Evolutionary conservation across 2,329 filamentous ascomycete genomes (phyloP).

Genomic region (Penicillium frequentans): DNA sequence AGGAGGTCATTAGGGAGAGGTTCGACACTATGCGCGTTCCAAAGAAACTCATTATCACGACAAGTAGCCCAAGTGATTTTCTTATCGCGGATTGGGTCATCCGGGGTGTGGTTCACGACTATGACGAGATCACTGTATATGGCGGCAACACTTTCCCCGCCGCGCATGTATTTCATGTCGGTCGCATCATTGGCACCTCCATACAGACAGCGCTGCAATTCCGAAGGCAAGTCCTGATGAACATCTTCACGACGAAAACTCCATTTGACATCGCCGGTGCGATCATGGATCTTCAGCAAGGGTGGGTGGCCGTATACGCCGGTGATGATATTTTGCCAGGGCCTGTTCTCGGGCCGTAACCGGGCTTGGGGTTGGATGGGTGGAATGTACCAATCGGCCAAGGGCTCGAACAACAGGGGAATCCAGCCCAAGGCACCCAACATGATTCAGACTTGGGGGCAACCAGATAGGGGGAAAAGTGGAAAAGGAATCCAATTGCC

Average conservation of each 20-base stretch:
- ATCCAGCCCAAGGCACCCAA: conserved; percentile 18
- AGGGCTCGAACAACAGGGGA: conserved; percentile 15
- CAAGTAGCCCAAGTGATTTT: conserved; percentile 25
- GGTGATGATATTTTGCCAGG: conserved; percentile 22
- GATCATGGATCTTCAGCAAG: conserved; percentile 21
- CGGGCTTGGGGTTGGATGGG: conserved; percentile 22
- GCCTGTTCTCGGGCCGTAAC: conserved; percentile 15
- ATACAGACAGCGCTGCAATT: conserved; percentile 17
- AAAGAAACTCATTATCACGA: conserved; percentile 19
- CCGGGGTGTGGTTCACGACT: conserved; percentile 25
- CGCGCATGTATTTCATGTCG: conserved; percentile 26
- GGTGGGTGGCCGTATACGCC: conserved; percentile 19
- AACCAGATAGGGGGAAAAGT: background rate
- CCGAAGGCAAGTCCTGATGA: conserved; percentile 15
- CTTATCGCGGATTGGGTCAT: conserved; percentile 22
- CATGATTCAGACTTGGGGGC: conserved; percentile 9
- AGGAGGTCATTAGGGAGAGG: conserved; percentile 20
- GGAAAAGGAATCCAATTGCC: background rate
- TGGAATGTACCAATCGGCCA: conserved; percentile 14
- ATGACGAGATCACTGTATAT: conserved; percentile 23
- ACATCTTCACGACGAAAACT: conserved; percentile 22
- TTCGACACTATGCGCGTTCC: conserved; percentile 24
- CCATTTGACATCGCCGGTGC: conserved; percentile 18
- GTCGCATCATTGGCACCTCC: conserved; percentile 24
- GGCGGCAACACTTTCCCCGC: conserved; percentile 20